Evolutionary conservation across 1,139 yeast species (phyloP), one percentile per base, ranked within the genome.

Genomic region (Yamadazyma jaroonii): DNA sequence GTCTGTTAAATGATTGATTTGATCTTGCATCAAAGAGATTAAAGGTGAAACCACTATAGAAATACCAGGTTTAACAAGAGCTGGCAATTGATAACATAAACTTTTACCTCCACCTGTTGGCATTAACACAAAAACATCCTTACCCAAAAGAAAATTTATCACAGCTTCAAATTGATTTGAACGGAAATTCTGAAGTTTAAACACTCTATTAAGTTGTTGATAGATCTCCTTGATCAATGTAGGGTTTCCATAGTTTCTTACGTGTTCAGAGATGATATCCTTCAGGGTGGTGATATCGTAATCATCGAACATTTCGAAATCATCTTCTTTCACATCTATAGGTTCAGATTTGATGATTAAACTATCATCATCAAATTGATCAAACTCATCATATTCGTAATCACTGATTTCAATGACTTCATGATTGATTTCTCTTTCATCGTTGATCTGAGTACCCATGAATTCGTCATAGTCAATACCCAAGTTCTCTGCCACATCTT

Each of bases 41-140:
- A 94, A 74, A 1, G 99, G 99, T 0, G 97, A 90, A 4, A 94
- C 79, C 6, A 94, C 99, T 29, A 94, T 77, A 0, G 98, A 89
- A 0, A 94, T 83, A 10, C 97, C 97, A 12, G 62, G 65, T 25
- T 62, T 69, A 1, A 92, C 80, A 35, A 92, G 66, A 0, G 98
- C 97, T 0, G 99, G 98, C 13, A 94, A 65, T 59, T 94, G 99
- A 59, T 90, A 94, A 56, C 99, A 94, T 30, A 94, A 65, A 0
- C 97, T 90, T 58, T 94, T 94, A 36, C 99, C 99, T 36, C 98
- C 98, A 31, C 99, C 99, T 0, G 99, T 94, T 0, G 99, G 99
- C 97, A 94, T 92, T 48, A 94, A 68, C 2, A 94, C 97, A 64
- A 94, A 88, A 0, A 87, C 96, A 58, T 94, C 98, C 35, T 75